These are phyloP conservation scores for Chaetomium sp. DNA, from an alignment of 2,329 filamentous ascomycete species.

Conservation along the genomic window DNA sequence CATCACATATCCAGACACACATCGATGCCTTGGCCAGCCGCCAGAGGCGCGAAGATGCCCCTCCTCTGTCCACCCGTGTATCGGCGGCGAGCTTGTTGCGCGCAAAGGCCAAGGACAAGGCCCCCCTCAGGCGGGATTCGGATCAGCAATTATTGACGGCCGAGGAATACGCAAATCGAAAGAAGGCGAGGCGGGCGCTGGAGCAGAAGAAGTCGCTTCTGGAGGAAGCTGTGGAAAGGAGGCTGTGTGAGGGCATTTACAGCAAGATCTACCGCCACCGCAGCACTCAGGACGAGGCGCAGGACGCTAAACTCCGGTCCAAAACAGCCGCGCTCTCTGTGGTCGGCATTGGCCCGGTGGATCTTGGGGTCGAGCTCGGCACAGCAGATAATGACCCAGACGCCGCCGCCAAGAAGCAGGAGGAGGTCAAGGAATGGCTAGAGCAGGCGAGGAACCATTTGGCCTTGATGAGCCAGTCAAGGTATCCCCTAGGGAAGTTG, in stretches of 20 bases:
- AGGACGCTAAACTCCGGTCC: slow-evolving; percentile 91
- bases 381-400: slow-evolving; percentile 57
- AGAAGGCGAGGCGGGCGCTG: slow-evolving; percentile 74
- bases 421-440: slow-evolving; percentile 73
- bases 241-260: slow-evolving; percentile 83
- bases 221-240: slow-evolving; percentile 89
- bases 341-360: slow-evolving; percentile 86
- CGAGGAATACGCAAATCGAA: slow-evolving; percentile 78
- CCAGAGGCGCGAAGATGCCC: slow-evolving; percentile 64
- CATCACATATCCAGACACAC: slow-evolving; percentile 82
- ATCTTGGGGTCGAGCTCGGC: slow-evolving; percentile 77
- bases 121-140: slow-evolving; percentile 46
- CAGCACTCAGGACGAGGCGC: slow-evolving; percentile 88
- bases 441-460: slow-evolving; percentile 71
- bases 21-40: slow-evolving; percentile 76
- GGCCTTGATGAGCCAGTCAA: slow-evolving; percentile 79
- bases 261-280: slow-evolving; percentile 87
- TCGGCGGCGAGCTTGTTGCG: slow-evolving; percentile 60
- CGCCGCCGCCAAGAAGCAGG: slow-evolving; percentile 59
- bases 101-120: slow-evolving; percentile 58
- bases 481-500: slow-evolving; percentile 88
- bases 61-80: slow-evolving; percentile 55
- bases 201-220: slow-evolving; percentile 76
- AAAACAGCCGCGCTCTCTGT: slow-evolving; percentile 87
- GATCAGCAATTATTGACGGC: slow-evolving; percentile 88